Conservation (phyloP, 768 basidiomycete genomes). For the Mycena leptocephala region DNA sequence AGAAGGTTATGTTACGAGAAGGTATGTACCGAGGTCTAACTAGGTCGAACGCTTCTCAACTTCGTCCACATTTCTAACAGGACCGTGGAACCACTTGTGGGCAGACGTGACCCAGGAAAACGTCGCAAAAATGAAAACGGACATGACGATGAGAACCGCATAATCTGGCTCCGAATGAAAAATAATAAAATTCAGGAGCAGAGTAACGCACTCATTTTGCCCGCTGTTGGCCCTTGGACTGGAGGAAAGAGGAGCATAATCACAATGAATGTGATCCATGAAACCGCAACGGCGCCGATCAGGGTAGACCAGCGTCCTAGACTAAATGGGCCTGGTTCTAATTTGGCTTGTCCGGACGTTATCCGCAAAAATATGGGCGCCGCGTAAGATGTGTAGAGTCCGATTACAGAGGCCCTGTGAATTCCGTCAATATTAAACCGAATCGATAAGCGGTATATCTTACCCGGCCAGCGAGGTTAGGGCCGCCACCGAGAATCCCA, state of each 20-base stretch:
- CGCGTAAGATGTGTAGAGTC: conserved; percentile 79
- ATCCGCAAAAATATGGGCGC: conserved; percentile 81
- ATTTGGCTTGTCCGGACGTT: conserved; percentile 74
- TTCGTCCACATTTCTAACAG: conserved; percentile 67
- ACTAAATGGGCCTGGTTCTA: conserved; percentile 73
- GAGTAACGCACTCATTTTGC: conserved; percentile 71
- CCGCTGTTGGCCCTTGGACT: conserved; percentile 54
- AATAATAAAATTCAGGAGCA: conserved; percentile 5
- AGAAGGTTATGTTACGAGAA: too few relatives aligned
- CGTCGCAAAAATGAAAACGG: conserved; percentile 77
- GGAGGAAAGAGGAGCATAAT: conserved; percentile 74
- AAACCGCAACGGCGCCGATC: conserved; percentile 72
- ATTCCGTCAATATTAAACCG: not conserved
- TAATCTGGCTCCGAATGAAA: conserved; percentile 64
- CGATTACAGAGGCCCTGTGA: conserved; percentile 77
- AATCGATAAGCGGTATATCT: not conserved
- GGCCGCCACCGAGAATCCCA: conserved; percentile 78
- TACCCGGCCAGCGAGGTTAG: conserved; percentile 80
- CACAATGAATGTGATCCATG: conserved; percentile 78
- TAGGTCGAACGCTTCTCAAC: conserved; percentile 20
- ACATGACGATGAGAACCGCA: conserved; percentile 75
- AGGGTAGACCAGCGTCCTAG: conserved; percentile 76
- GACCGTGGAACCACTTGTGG: conserved; percentile 80
- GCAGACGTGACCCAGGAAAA: conserved; percentile 79
- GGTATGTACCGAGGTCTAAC: not conserved